Evolutionary conservation across 257 asterid species (phyloP), one percentile per base, ranked within the genome.

Genomic region (Scutellaria barbata): DNA sequence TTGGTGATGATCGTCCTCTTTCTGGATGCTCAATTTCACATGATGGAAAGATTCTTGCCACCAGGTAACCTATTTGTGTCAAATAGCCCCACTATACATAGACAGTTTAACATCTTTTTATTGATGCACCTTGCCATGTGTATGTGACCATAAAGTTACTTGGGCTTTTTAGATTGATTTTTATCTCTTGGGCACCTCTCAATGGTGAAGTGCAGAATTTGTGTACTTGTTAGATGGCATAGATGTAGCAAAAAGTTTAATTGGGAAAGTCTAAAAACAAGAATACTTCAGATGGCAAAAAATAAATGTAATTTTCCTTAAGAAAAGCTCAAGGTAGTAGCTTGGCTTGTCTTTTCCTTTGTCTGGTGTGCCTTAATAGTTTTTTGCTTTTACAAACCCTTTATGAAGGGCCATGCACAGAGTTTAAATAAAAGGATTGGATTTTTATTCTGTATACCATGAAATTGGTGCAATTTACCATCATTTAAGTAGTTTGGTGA

Each of bases 1-100:
- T 85, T 45, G 98, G 98, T 63, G 98, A 90, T 74, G 97, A 89
- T 73, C 88, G 98, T 18, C 98, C 97, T 11, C 97, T 93, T 67
- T 87, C 96, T 5, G 97, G 96, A 17, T 90, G 97, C 79, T 90
- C 97, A 14, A 63, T 93, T 76, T 89, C 97, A 39, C 85, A 80
- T 62, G 96, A 93, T 20, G 97, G 97, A 47, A 82, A 79, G 76
- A 84, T 87, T 89, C 96, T 93, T 66, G 99, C 97, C 45, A 94
- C 99, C 76, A 91, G 99, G 99, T 94, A 83, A 12, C 37, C 39
- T 66, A 52, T 58, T 58, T 63, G 50, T 58, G 68, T 58, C 65
- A 30, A 30, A 30, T 4, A 30, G 4, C 35, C 35, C 35, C 35
- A 1, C 35, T 4, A 30, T 30, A 52, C 62, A 63, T n/a, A 20